Conservation (phyloP, 176 grass and related monocot genomes). For the Dendrocalamus sinicus region DNA sequence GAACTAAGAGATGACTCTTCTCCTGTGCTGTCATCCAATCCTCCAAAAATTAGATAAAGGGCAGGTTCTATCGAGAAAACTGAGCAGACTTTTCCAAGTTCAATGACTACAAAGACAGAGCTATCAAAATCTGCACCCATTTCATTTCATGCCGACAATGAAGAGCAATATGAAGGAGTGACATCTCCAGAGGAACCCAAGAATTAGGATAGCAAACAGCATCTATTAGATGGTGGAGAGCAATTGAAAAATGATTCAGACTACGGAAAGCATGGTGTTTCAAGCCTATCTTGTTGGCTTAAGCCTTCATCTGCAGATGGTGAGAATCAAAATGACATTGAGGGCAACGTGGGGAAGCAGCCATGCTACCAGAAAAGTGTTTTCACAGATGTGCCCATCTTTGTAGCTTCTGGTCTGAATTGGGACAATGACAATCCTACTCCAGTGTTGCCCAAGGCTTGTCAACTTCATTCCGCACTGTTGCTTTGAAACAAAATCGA, state of each 20-base stretch:
- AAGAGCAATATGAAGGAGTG: constrained; percentile 2
- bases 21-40: constrained; percentile 13
- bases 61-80: constrained; percentile 34
- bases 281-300: constrained; percentile 63
- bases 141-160: constrained; percentile 12
- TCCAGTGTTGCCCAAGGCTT: too few species aligned
- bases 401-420: constrained; percentile 45
- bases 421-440: constrained; percentile 47
- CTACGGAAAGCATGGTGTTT: constrained; percentile 42
- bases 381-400: constrained; percentile 53
- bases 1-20: constrained; percentile 33
- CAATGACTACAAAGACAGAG: not conserved
- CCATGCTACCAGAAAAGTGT: not conserved
- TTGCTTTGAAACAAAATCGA: too few species aligned
- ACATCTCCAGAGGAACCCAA: constrained; percentile 31
- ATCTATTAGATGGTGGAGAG: constrained; percentile 26
- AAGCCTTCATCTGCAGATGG: constrained; percentile 44
- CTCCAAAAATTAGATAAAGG: constrained; percentile 38
- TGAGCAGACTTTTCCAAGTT: not conserved
- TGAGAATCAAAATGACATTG: not conserved
- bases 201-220: not conserved
- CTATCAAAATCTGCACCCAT: constrained; percentile 27
- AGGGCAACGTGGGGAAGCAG: not conserved
- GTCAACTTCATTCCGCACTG: too few species aligned
- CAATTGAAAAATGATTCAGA: constrained; percentile 29